phyloP scores from a whole-genome alignment of 1,139 yeast species.

The Geotrichum europaeum region DNA sequence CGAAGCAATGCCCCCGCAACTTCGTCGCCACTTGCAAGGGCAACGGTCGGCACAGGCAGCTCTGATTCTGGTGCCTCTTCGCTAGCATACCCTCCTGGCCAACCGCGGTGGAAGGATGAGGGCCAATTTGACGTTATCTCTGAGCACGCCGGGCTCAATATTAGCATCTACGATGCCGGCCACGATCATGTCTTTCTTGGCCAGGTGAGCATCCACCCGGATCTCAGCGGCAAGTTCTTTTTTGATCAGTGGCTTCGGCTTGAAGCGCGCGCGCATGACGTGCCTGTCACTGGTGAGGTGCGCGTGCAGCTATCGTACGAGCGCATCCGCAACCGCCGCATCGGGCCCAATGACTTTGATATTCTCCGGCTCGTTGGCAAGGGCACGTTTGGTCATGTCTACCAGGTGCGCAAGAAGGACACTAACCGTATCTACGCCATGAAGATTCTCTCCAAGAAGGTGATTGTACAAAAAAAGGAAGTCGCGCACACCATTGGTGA shows the following conservation, averaged over 20 bases:
- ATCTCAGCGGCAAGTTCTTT: slow-evolving; percentile 45
- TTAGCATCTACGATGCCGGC: slow-evolving; percentile 80
- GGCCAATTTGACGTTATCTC: slow-evolving; percentile 82
- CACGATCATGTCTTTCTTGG: slow-evolving; percentile 82
- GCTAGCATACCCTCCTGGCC: slow-evolving; percentile 24
- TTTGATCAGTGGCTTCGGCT: slow-evolving; percentile 64
- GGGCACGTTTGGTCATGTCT: slow-evolving; percentile 97
- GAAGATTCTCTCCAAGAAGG: slow-evolving; percentile 91
- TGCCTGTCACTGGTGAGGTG: slow-evolving; percentile 70
- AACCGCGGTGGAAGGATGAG: slow-evolving; percentile 85
- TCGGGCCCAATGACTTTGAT: slow-evolving; percentile 92
- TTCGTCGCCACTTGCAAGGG: not conserved
- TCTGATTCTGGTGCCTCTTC: slow-evolving; percentile 31
- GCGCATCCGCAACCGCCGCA: slow-evolving; percentile 62
- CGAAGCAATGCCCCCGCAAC: slow-evolving; percentile 7
- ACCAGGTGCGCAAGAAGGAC: slow-evolving; percentile 86
- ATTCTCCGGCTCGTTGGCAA: slow-evolving; percentile 83
- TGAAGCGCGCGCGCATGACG: slow-evolving; percentile 69
- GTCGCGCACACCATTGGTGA: slow-evolving; percentile 97
- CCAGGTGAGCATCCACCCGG: slow-evolving; percentile 68
- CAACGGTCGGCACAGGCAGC: slow-evolving; percentile 19
- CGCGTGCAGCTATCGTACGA: slow-evolving; percentile 70
- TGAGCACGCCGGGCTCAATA: slow-evolving; percentile 72
- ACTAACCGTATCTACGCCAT: slow-evolving; percentile 89
- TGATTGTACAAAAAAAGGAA: slow-evolving; percentile 92